Percentiles rank a stretch among this genome's conserved stretches.
These are phyloP conservation scores for Diplotaxis tenuifolia DNA, from an alignment of 345 rosid genomes.

Conservation along the genomic window DNA sequence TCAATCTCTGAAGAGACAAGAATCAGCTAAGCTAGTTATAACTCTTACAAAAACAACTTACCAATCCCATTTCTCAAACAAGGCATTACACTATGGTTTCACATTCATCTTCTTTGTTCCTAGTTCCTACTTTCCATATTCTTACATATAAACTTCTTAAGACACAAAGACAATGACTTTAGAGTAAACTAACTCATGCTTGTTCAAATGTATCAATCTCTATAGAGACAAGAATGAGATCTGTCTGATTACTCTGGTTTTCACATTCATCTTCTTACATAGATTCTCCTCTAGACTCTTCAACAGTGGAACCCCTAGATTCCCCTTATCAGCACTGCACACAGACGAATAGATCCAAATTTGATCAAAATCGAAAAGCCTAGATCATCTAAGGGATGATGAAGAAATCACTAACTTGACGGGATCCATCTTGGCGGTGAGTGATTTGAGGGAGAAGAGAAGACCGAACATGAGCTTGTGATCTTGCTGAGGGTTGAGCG, in stretches of 20 bases:
- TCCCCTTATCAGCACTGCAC: slow-evolving; percentile 67
- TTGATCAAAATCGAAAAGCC: neutral
- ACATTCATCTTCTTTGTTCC: neutral
- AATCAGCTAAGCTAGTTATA: too few relatives aligned
- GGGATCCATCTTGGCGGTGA: slow-evolving; percentile 96
- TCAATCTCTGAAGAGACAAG: neutral
- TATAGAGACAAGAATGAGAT: too few relatives aligned
- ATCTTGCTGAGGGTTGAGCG: slow-evolving; percentile 82
- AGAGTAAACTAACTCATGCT: too few relatives aligned
- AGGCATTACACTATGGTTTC: too few relatives aligned
- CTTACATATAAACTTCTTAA: neutral
- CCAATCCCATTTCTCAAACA: too few relatives aligned
- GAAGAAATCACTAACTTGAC: slow-evolving; percentile 45
- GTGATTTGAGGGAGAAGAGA: slow-evolving; percentile 96
- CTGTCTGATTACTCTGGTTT: too few relatives aligned
- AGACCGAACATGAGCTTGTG: slow-evolving; percentile 97
- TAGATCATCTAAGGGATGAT: neutral
- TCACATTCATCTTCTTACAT: too few relatives aligned
- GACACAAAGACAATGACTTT: neutral
- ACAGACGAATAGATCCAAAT: neutral
- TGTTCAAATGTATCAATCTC: too few relatives aligned
- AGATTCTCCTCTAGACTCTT: too few relatives aligned
- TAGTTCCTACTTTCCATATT: too few relatives aligned
- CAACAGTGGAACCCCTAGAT: slow-evolving; percentile 83
- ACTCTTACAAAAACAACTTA: too few relatives aligned